These are phyloP conservation scores for Phytophthora fragariaefolia DNA, from an alignment of 352 stramenopile species.

Conservation along the genomic window DNA sequence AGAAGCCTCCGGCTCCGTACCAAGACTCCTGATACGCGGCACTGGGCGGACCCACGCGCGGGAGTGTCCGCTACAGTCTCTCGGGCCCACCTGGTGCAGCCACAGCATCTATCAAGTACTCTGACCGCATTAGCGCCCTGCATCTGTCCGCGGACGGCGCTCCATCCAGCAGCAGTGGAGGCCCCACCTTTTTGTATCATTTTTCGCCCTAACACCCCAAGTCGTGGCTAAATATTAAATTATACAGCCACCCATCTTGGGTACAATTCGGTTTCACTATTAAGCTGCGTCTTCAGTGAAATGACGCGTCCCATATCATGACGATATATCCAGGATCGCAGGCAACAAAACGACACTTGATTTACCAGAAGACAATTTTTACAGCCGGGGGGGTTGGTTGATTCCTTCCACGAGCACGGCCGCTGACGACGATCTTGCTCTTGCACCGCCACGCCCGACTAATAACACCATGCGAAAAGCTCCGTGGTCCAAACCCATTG, in stretches of 20 bases:
- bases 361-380: constrained; percentile 35
- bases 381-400: constrained; percentile 29
- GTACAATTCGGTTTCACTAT: too few species aligned
- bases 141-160: constrained; percentile 27
- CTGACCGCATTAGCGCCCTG: neutral
- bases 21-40: too few species aligned
- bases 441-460: constrained; percentile 17
- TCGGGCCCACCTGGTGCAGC: constrained; percentile 19
- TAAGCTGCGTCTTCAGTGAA: neutral
- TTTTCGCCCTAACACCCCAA: constrained; percentile 9
- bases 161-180: constrained; percentile 24
- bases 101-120: constrained; percentile 33
- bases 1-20: too few species aligned
- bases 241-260: too few species aligned
- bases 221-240: neutral
- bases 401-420: constrained; percentile 33
- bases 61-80: constrained; percentile 15
- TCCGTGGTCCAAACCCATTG: constrained; percentile 36
- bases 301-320: constrained; percentile 30
- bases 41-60: neutral
- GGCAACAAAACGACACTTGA: constrained; percentile 33
- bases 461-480: constrained; percentile 29
- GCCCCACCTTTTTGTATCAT: constrained; percentile 37
- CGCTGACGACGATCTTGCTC: constrained; percentile 32
- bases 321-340: constrained; percentile 22